Base-by-base conservation (phyloP, 2,329 filamentous ascomycete species). In the Stachybotrys elegans region DNA sequence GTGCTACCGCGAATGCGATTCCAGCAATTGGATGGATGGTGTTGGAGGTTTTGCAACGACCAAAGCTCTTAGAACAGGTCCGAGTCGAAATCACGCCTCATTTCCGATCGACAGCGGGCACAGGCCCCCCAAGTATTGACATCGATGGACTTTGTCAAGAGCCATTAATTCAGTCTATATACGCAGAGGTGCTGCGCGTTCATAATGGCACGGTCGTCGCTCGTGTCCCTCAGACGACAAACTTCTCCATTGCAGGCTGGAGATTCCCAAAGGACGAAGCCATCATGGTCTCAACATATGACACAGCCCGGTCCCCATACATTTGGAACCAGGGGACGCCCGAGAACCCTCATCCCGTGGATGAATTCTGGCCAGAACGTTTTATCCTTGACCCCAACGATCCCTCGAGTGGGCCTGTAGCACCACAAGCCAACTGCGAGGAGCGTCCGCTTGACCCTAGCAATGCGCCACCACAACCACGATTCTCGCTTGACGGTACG, bases 151-250 rank as follows among this genome's bases (percentile, higher is more conserved):
- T 66, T 0, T 49, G 51, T 1, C 43, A 52, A 0, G 50, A 49
- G 0, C 55, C 60, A 2, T 44, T 68, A 0, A 47, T 68, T 5
- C 64, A 61, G 34, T 62, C 66, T 0, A 56, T 67, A 2, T 68
- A 62, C 23, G 56, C 55, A 7, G 65, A 69, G 36, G 57, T 57
- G 1, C 50, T 68, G 0, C 60, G 66, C 2, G 41, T 68, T 1
- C 51, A 50, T 7, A 46, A 52, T 12, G 51, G 49, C 1, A 49
- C 49, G 1, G 46, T 54, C 3, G 42, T 61, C 8, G 49, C 51
- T 0, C 51, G 60, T 17, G 45, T 49, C 5, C 44, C 57, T 0
- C 38, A 48, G 5, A 27, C 47, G 0, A 36, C 44, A 0, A 52
- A 56, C 12, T 55, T 64, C 31, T 49, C 54, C 2, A 42, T 57